A percentile compares a stretch with the other conserved stretches of the same genome.
phyloP scores from a whole-genome alignment of 164 flowering plant genomes.

The Platanus orientalis region DNA sequence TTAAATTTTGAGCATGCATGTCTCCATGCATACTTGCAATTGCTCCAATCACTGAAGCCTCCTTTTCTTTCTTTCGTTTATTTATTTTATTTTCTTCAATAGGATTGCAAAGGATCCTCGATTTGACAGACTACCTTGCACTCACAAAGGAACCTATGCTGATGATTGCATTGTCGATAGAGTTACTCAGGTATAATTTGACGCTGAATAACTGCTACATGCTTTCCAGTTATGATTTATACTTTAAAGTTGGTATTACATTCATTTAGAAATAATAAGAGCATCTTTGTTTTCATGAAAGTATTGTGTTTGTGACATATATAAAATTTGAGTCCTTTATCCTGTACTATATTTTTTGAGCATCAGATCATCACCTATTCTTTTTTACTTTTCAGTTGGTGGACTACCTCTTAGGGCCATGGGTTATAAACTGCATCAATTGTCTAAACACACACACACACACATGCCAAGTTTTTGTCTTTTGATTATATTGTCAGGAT shows the following conservation, averaged over 20 bases:
- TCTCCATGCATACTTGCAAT: too few relatives aligned
- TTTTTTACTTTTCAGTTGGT: too few relatives aligned
- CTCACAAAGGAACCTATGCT: slow-evolving; percentile 97
- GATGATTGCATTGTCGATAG: slow-evolving; percentile 94
- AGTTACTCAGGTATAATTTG: slow-evolving; percentile 64
- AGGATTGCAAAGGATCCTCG: slow-evolving; percentile 98
- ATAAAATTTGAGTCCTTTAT: neutral
- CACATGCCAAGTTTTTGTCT: neutral
- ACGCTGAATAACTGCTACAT: neutral
- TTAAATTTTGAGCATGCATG: too few relatives aligned
- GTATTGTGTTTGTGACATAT: neutral
- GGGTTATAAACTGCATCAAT: too few relatives aligned
- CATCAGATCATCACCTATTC: too few relatives aligned
- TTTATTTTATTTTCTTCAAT: slow-evolving; percentile 9
- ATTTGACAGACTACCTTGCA: slow-evolving; percentile 85
- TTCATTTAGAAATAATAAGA: neutral
- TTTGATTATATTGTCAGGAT: neutral
- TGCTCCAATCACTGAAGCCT: too few relatives aligned
- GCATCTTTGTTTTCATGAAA: neutral
- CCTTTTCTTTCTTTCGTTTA: too few relatives aligned
- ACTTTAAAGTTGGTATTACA: neutral
- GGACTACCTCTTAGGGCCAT: too few relatives aligned
- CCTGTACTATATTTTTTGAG: neutral
- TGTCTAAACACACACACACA: neutral
- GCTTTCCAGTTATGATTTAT: neutral